phyloP scores from a whole-genome alignment of 78 protist genomes.

The Polysphondylium violaceum region DNA sequence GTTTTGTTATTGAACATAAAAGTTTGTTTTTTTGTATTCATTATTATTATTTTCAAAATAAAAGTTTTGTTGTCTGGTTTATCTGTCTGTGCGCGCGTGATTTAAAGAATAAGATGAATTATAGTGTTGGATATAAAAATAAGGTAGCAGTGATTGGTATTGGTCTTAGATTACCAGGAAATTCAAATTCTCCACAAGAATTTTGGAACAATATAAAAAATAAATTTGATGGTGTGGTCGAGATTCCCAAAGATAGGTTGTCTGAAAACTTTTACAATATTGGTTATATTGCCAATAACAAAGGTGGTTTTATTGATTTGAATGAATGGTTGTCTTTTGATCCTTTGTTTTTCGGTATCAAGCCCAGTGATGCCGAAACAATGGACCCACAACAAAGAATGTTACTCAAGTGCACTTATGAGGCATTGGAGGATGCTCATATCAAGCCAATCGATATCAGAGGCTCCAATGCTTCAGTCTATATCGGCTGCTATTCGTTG shows the following conservation, averaged over 20 bases:
- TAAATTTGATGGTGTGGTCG: conserved; percentile 29
- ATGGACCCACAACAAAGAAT: conserved; percentile 90
- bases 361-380: conserved; percentile 54
- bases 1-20: too few species aligned
- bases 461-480: conserved; percentile 49
- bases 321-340: conserved; percentile 59
- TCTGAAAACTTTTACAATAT: background rate
- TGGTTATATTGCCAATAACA: conserved; percentile 24
- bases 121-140: background rate
- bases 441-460: conserved; percentile 15
- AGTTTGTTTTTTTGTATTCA: too few species aligned
- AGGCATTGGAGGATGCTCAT: conserved; percentile 72
- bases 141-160: conserved; percentile 45
- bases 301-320: conserved; percentile 32
- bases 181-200: conserved; percentile 32
- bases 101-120: too few species aligned
- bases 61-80: too few species aligned
- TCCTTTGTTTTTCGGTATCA: conserved; percentile 41
- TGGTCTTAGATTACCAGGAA: conserved; percentile 42
- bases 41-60: too few species aligned
- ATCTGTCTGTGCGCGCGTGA: too few species aligned
- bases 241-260: conserved; percentile 23
- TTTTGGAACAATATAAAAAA: conserved; percentile 48
- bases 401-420: conserved; percentile 34
- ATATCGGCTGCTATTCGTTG: conserved; percentile 6